These are phyloP conservation scores for Platanus orientalis DNA, from an alignment of 164 flowering plant species.

Conservation along the genomic window DNA sequence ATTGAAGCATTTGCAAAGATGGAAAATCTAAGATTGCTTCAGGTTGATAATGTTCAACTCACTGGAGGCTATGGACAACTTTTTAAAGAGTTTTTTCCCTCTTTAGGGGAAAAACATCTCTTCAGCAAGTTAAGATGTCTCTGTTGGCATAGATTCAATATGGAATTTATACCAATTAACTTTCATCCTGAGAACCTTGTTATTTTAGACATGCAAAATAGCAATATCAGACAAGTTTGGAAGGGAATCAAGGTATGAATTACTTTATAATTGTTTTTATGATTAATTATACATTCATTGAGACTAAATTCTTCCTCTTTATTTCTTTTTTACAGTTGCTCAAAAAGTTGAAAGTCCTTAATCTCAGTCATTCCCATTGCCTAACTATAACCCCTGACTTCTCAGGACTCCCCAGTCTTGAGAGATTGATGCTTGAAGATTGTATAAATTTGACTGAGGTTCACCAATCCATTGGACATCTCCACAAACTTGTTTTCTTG, in stretches of 20 bases:
- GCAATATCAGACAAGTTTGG: slow-evolving; percentile 11
- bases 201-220: slow-evolving; percentile 10
- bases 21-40: slow-evolving; percentile 17
- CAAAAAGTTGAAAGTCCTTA: no score
- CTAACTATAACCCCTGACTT: no score
- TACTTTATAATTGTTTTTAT: neutral
- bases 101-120: neutral
- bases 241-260: slow-evolving; percentile 2
- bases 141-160: slow-evolving; percentile 18
- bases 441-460: no score
- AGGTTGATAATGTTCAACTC: neutral
- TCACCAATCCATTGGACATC: slow-evolving; percentile 7
- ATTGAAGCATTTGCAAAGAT: slow-evolving; percentile 13
- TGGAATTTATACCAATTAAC: slow-evolving; percentile 10
- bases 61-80: neutral
- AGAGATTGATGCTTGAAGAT: slow-evolving; percentile 2
- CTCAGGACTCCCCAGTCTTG: no score
- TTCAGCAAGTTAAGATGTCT: slow-evolving; percentile 11
- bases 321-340: no score
- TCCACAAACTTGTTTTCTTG: neutral
- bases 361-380: no score
- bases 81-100: neutral
- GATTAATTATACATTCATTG: neutral
- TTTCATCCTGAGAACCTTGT: slow-evolving; percentile 10
- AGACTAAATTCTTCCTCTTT: neutral